Base-by-base conservation (phyloP, 495 filamentous ascomycete genomes). In the Beverwykella pulmonaria region DNA sequence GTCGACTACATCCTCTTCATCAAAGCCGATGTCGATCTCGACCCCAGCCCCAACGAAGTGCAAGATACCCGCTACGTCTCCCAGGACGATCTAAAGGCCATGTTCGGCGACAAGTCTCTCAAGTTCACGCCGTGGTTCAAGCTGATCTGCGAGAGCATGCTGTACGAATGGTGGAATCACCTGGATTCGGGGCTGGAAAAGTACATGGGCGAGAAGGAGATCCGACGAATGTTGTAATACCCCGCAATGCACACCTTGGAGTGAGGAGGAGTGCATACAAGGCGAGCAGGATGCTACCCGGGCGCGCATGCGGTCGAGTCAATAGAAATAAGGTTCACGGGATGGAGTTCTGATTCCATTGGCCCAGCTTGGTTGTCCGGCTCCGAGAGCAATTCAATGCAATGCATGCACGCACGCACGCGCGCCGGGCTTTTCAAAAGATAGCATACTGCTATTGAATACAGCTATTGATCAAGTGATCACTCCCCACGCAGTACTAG, bases 1-100 rank as follows among this genome's bases (percentile, higher is more conserved):
- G 92, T 99, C 75, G 94, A 99, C 78, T 99, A 99, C 76, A 99
- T 99, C 65, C 88, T 99, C 59, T 96, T 99, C 80, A 97, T 97
- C 82, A 90, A 95, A 79, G 89, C 92, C 36, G 86, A 96, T 71
- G 92, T 97, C 58, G 89, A 95, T 71, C 76, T 97, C 63, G 75
- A 88, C 41, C 75, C 83, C 67, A 99, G 90, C 80, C 82, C 80
- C 29, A 99, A 99, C 78, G 94, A 99, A 80, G 93, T 90, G 27
- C 84, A 85, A 67, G 93, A 88, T 71, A 90, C 87, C 23, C 81
- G 84, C 72, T 98, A 94, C 69, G 94, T 97, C 27, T 87, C 90
- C 10, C 81, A 88, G 32, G 87, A 91, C 12, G 89, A 94, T 62
- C 81, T 99, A 62, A 94, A 91, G 82, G 68, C 81, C 49, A 92